Conservation (phyloP, 805 yeast species). For the Candida sithepensis region DNA sequence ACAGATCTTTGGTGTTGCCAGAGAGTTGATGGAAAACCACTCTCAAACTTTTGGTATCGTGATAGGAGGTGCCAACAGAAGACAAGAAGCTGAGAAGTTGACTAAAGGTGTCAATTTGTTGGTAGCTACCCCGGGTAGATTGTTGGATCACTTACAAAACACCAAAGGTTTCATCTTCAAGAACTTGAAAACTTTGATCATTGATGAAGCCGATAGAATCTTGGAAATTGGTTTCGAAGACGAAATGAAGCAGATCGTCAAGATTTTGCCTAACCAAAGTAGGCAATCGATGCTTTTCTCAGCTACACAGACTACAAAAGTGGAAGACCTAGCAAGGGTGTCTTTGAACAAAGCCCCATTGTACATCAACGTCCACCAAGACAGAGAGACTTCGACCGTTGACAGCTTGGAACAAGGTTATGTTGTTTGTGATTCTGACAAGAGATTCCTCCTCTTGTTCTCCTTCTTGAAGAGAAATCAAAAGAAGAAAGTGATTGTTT, state of each 20-base stretch:
- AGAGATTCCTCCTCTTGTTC: conserved; percentile 82
- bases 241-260: conserved; percentile 96
- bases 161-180: conserved; percentile 91
- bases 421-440: conserved; percentile 95
- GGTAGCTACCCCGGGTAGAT: conserved; percentile 97
- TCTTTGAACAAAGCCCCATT: conserved; percentile 91
- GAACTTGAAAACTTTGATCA: conserved; percentile 88
- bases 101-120: conserved; percentile 89
- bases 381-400: conserved; percentile 82
- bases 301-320: conserved; percentile 99
- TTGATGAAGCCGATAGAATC: conserved; percentile 98
- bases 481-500: conserved; percentile 91
- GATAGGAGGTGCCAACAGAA: conserved; percentile 97
- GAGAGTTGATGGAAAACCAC: conserved; percentile 87
- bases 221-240: conserved; percentile 98
- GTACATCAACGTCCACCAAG: conserved; percentile 89
- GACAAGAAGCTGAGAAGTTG: conserved; percentile 95
- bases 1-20: conserved; percentile 96
- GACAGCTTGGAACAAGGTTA: conserved; percentile 98
- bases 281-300: conserved; percentile 97
- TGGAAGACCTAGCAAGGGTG: conserved; percentile 95
- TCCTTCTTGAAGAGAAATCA: conserved; percentile 91
- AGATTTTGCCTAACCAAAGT: conserved; percentile 85
- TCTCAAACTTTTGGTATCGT: conserved; percentile 95
- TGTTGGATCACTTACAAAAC: conserved; percentile 94